Evolutionary conservation across 352 stramenopile species (phyloP).

Genomic region (Lagenidium giganteum): DNA sequence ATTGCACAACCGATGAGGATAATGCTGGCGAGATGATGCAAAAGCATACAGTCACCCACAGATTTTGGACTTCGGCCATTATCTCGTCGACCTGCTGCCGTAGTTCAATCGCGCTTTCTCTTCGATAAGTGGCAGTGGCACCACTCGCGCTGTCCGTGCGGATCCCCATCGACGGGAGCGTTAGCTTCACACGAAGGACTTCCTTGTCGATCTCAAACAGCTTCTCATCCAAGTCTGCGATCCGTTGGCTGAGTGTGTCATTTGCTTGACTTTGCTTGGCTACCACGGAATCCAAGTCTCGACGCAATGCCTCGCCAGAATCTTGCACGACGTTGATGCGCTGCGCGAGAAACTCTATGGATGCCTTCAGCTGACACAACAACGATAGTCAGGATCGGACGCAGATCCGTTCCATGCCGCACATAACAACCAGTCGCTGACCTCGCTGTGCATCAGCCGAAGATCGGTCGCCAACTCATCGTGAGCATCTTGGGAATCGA

Average conservation of each 20-base stretch:
- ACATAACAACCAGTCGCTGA: not conserved
- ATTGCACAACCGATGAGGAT: not conserved
- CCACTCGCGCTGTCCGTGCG: no score
- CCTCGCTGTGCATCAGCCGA: slow-evolving; percentile 42
- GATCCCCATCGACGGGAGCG: slow-evolving; percentile 35
- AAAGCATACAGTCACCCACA: slow-evolving; percentile 24
- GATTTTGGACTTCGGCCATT: slow-evolving; percentile 26
- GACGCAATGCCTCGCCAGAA: slow-evolving; percentile 31
- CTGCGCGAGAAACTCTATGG: slow-evolving; percentile 31
- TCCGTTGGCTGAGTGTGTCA: slow-evolving; percentile 16
- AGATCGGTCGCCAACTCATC: slow-evolving; percentile 35
- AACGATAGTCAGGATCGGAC: not conserved
- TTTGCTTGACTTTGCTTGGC: slow-evolving; percentile 27
- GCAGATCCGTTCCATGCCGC: not conserved
- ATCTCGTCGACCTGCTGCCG: no score
- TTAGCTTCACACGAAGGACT: slow-evolving; percentile 57
- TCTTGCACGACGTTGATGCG: slow-evolving; percentile 38
- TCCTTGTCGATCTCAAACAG: slow-evolving; percentile 63
- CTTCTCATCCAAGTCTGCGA: slow-evolving; percentile 48
- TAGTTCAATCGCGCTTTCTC: not conserved
- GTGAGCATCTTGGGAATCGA: slow-evolving; percentile 36
- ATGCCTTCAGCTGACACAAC: slow-evolving; percentile 18
- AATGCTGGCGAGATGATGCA: not conserved
- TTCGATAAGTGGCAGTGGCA: slow-evolving; percentile 1
- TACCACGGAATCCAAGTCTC: slow-evolving; percentile 18